Conservation (phyloP, 2,329 filamentous ascomycete species). For the Geosmithia putterillii region DNA sequence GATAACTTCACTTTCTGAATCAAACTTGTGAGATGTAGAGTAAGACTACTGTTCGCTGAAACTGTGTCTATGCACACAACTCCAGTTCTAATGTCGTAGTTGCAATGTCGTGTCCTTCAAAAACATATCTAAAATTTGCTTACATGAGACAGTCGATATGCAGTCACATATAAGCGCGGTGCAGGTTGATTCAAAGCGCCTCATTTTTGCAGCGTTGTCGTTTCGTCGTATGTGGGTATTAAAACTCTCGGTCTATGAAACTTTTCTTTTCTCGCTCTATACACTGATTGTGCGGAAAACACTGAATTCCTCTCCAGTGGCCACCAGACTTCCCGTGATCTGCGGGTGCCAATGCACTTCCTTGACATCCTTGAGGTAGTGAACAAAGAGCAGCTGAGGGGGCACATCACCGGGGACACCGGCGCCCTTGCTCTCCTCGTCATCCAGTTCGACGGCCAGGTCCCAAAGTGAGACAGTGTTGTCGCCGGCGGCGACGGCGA, state of each 20-base stretch:
- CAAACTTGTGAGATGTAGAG: too few relatives aligned
- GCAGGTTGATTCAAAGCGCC: background rate
- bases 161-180: background rate
- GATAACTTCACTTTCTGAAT: too few relatives aligned
- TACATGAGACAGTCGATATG: background rate
- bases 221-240: background rate
- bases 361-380: constrained; percentile 91
- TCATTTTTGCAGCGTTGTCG: background rate
- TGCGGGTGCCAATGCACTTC: constrained; percentile 97
- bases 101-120: too few relatives aligned
- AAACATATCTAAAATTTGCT: too few relatives aligned
- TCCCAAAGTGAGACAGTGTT: constrained; percentile 96
- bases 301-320: constrained; percentile 82
- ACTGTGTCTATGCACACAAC: too few relatives aligned
- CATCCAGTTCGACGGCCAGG: constrained; percentile 88
- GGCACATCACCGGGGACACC: constrained; percentile 75
- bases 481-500: constrained; percentile 84
- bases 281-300: constrained; percentile 78
- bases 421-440: constrained; percentile 85
- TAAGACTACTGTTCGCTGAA: too few relatives aligned
- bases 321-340: constrained; percentile 80
- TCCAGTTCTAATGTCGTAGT: too few relatives aligned
- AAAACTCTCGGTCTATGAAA: background rate
- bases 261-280: constrained; percentile 19
- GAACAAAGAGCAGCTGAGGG: constrained; percentile 88